Evolutionary conservation across 768 basidiomycete genomes (phyloP).

Genomic region (Lyophyllum shimeji): DNA sequence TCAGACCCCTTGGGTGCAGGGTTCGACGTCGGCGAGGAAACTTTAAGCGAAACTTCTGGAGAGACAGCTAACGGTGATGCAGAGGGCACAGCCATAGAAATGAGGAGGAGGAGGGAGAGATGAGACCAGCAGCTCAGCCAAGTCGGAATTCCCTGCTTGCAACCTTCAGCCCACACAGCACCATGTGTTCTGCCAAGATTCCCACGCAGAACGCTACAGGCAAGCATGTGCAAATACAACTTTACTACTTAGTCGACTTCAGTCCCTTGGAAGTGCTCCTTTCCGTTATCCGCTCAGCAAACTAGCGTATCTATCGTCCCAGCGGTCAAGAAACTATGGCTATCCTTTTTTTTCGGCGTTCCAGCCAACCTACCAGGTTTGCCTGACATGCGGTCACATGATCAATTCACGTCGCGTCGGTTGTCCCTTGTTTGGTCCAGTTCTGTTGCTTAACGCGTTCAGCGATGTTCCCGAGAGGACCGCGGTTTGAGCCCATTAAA

Average conservation of each 20-base stretch:
- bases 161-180: constrained; percentile 9
- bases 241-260: background rate
- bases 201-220: constrained; percentile 15
- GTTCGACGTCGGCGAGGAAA: constrained; percentile 7
- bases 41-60: background rate
- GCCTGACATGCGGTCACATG: constrained; percentile 13
- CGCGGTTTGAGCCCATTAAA: constrained; percentile 43
- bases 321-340: no score
- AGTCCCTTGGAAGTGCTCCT: background rate
- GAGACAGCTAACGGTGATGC: constrained; percentile 8
- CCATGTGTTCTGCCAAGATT: constrained; percentile 15
- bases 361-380: background rate
- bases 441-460: constrained; percentile 2
- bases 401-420: constrained; percentile 14
- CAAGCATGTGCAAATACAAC: constrained; percentile 11
- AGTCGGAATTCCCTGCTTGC: constrained; percentile 9
- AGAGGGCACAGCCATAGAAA: constrained; percentile 16
- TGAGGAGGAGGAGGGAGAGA: constrained; percentile 1
- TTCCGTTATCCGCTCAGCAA: background rate
- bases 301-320: no score
- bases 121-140: constrained; percentile 7
- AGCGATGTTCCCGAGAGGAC: constrained; percentile 46
- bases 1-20: background rate
- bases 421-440: constrained; percentile 11
- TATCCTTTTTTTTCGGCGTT: no score